Conservation (phyloP, 2,329 filamentous ascomycete genomes). For the Ampelomyces quisqualis region DNA sequence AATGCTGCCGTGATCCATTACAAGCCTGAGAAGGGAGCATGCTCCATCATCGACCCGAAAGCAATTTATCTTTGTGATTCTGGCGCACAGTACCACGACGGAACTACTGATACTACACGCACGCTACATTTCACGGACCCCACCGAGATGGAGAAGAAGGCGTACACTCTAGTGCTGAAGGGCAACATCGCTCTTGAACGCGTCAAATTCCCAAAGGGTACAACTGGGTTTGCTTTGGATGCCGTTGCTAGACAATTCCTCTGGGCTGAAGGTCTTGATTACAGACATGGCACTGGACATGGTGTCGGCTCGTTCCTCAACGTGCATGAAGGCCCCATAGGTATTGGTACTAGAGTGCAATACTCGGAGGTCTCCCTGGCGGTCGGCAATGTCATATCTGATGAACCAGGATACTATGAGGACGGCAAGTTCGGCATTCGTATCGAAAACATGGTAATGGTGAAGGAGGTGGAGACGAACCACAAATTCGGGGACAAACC, state of each 20-base stretch:
- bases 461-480: constrained; percentile 81
- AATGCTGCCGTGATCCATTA: constrained; percentile 97
- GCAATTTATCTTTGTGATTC: constrained; percentile 95
- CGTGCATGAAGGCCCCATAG: constrained; percentile 95
- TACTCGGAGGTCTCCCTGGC: constrained; percentile 88
- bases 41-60: constrained; percentile 78
- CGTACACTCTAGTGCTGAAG: constrained; percentile 93
- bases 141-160: constrained; percentile 77
- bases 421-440: constrained; percentile 93
- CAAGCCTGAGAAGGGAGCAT: constrained; percentile 76
- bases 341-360: constrained; percentile 87
- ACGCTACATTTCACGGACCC: constrained; percentile 90
- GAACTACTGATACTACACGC: constrained; percentile 92
- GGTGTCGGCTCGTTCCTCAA: constrained; percentile 94
- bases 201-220: constrained; percentile 90
- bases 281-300: constrained; percentile 93
- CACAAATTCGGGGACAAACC: constrained; percentile 91
- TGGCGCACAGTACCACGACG: constrained; percentile 92
- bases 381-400: constrained; percentile 91
- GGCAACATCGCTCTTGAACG: constrained; percentile 87
- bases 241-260: constrained; percentile 84
- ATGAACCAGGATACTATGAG: constrained; percentile 96
- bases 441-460: constrained; percentile 94
- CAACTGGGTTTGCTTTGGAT: constrained; percentile 89
- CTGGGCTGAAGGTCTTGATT: constrained; percentile 92